phyloP scores from a whole-genome alignment of 2,329 filamentous ascomycete species.

The Paecilomyces dactylethromorphus region DNA sequence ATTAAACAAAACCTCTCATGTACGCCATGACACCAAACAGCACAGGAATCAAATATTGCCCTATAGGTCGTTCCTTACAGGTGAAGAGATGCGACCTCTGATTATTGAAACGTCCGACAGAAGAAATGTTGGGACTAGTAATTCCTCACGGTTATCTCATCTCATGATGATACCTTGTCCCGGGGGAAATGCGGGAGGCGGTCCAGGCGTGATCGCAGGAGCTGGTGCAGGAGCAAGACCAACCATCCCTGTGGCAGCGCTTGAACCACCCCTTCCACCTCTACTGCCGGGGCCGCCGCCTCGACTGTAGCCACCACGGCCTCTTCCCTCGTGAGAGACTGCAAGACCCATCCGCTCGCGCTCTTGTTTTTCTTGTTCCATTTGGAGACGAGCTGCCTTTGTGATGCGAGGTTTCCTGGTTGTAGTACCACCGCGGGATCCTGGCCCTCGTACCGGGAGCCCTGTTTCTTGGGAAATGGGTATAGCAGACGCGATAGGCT shows the following conservation, averaged over 20 bases:
- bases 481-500: constrained; percentile 69
- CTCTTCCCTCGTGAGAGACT: constrained; percentile 20
- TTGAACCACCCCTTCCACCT: constrained; percentile 2
- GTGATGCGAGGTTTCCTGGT: constrained; percentile 78
- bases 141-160: neutral
- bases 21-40: neutral
- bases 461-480: constrained; percentile 86
- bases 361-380: constrained; percentile 75
- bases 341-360: constrained; percentile 16
- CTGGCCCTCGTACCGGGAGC: constrained; percentile 61
- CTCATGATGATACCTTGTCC: neutral
- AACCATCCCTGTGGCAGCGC: constrained; percentile 11
- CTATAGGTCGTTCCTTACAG: neutral
- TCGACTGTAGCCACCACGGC: constrained; percentile 8
- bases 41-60: neutral
- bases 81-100: neutral
- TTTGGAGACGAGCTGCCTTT: constrained; percentile 73
- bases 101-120: neutral
- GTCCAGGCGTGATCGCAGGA: constrained; percentile 15
- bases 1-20: neutral
- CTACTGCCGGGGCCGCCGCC: constrained; percentile 5
- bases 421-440: constrained; percentile 67
- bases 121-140: neutral
- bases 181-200: constrained; percentile 1
- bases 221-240: constrained; percentile 19